Percentiles rank a stretch among this genome's conserved stretches.
These are phyloP conservation scores for Coix lacrymajobi DNA, from an alignment of 176 grass and related monocot species.

Conservation along the genomic window DNA sequence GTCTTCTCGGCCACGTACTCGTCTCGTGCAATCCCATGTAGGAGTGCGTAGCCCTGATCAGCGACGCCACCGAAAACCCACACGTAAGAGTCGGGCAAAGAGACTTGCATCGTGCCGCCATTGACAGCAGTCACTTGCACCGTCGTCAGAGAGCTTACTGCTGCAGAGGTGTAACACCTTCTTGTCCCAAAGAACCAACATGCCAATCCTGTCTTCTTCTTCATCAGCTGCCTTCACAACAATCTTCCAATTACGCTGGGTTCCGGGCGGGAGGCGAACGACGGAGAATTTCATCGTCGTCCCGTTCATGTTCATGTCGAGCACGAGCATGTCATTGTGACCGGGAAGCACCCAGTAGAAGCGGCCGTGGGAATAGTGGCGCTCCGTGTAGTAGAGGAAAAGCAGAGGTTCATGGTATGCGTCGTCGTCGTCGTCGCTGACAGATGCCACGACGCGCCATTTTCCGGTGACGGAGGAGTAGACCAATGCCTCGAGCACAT, in stretches of 20 bases:
- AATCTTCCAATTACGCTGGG: too few species aligned
- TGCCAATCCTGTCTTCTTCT: not conserved
- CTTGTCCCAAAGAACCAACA: not conserved
- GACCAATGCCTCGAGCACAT: not conserved
- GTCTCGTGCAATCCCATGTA: not conserved
- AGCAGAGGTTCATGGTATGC: not conserved
- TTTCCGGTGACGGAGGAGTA: not conserved
- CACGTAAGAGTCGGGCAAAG: not conserved
- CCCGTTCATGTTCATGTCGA: not conserved
- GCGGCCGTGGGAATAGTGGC: not conserved
- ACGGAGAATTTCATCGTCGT: slow-evolving; percentile 18
- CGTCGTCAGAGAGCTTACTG: not conserved
- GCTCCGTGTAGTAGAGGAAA: not conserved
- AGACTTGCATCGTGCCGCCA: not conserved
- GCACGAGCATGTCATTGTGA: not conserved
- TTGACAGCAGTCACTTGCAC: not conserved
- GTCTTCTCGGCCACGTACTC: not conserved
- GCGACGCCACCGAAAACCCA: not conserved
- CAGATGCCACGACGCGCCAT: not conserved
- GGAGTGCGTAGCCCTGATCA: not conserved
- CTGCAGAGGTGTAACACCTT: not conserved
- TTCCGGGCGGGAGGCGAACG: not conserved
- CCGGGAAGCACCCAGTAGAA: not conserved
- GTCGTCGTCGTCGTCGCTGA: too few species aligned
- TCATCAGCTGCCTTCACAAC: not conserved